Evolutionary conservation across 371 early-diverging fungal species (phyloP), one percentile per base, ranked within the genome.

Genomic region (Dinochytrium kinnereticum): DNA sequence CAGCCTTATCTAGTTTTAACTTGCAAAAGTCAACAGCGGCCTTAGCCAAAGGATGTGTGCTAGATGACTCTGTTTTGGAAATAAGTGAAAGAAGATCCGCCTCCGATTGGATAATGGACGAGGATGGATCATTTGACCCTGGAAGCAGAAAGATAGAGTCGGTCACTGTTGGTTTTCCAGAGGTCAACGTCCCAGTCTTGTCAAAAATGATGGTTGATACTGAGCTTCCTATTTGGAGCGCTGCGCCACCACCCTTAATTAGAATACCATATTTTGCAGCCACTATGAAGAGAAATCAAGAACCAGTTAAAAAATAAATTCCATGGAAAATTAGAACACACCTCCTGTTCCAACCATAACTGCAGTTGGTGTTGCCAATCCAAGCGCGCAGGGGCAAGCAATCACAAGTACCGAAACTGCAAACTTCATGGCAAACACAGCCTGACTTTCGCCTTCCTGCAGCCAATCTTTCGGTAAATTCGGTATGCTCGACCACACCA

Each of bases 291-390:
- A 70, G 40, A 24, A 7, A 61, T 31, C 10, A 53, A 15, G 1
- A 69, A 68, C 1, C 57, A 36, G 10, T 64, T 5, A 51, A 61
- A 70, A 1, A 72, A 68, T 26, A 38, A 76, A 53, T 37, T 28
- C 1, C 34, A 39, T 55, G 17, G 31, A 19, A 28, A 31, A n/a
- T n/a, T n/a, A n/a, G n/a, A 30, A 69, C 74, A 21, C 31, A 80
- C 77, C 76, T 34, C 99, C 98, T 0, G 97, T 97, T 28, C 97
- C 98, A 3, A 98, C 98, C 98, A 98, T 98, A 28, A 98, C 96
- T 0, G 98, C 99, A 0, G 98, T 98, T 13, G 98, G 98, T 0
- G 95, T 95, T 33, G 96, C 93, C 44, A 98, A 85, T 1, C 99
- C 98, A 28, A 98, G 83, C 1, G 98, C 95, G 80, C 99, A 98